Conservation (phyloP, 1,284 basidiomycete species). For the Wolfiporia cocos region DNA sequence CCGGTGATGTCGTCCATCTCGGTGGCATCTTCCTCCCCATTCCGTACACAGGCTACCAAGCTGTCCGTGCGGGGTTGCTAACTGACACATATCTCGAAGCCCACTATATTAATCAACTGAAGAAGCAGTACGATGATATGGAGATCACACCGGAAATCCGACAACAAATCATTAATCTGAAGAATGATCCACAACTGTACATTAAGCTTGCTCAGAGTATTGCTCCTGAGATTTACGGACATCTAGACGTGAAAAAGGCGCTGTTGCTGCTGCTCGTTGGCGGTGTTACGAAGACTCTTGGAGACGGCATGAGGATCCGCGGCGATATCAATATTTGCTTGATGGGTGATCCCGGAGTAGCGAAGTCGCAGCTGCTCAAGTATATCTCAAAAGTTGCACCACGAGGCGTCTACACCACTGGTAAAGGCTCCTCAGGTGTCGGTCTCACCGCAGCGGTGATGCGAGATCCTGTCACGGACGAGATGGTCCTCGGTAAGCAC, state of each 20-base stretch:
- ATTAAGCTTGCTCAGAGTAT: slow-evolving; percentile 83
- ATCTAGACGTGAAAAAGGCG: slow-evolving; percentile 97
- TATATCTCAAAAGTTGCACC: slow-evolving; percentile 99
- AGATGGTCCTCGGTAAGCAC: slow-evolving; percentile 92
- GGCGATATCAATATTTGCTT: slow-evolving; percentile 97
- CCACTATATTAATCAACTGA: slow-evolving; percentile 89
- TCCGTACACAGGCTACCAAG: slow-evolving; percentile 85
- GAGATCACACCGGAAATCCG: slow-evolving; percentile 86
- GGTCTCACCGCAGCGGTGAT: slow-evolving; percentile 99
- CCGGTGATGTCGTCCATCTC: slow-evolving; percentile 93
- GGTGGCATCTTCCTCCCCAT: slow-evolving; percentile 89
- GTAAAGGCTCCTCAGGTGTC: slow-evolving; percentile 96
- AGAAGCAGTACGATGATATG: slow-evolving; percentile 97
- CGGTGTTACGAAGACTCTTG: slow-evolving; percentile 91
- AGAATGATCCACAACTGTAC: slow-evolving; percentile 78
- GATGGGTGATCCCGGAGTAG: slow-evolving; percentile 99
- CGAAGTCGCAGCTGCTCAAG: slow-evolving; percentile 96
- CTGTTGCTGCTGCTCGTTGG: slow-evolving; percentile 92
- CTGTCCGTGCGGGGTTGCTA: slow-evolving; percentile 88
- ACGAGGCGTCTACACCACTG: slow-evolving; percentile 96
- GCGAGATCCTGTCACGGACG: slow-evolving; percentile 98
- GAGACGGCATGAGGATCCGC: slow-evolving; percentile 98
- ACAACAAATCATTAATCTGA: slow-evolving; percentile 64
- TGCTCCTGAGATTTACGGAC: slow-evolving; percentile 98
- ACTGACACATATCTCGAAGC: slow-evolving; percentile 97